phyloP scores from a whole-genome alignment of 2,329 filamentous ascomycete species.

The Ophiocordyceps camponoti-rufipedis region DNA sequence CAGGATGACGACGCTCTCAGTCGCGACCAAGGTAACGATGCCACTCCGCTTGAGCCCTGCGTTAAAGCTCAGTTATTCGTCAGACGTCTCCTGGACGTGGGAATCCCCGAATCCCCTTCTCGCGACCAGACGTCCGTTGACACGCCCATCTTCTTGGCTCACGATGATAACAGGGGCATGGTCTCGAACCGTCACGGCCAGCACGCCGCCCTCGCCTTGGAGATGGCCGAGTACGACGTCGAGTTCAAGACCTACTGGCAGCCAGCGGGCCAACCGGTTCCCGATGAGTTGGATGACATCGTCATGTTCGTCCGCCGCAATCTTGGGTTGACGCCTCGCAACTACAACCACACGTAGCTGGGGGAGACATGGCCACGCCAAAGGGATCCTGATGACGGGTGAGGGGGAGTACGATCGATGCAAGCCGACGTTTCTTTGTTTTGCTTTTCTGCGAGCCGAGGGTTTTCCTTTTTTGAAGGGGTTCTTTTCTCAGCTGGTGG shows the following conservation, averaged over 20 bases:
- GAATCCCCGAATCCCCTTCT: slow-evolving; percentile 6
- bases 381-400: too few relatives aligned
- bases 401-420: too few relatives aligned
- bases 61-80: slow-evolving; percentile 11
- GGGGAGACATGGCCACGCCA: too few relatives aligned
- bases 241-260: slow-evolving; percentile 14
- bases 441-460: too few relatives aligned
- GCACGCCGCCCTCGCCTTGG: slow-evolving; percentile 9
- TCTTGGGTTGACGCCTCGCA: not conserved
- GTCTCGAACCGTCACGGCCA: slow-evolving; percentile 15
- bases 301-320: slow-evolving; percentile 11
- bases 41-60: not conserved
- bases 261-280: slow-evolving; percentile 30
- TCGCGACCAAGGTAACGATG: not conserved
- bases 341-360: too few relatives aligned
- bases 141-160: slow-evolving; percentile 24
- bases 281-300: slow-evolving; percentile 25
- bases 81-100: slow-evolving; percentile 12
- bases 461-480: too few relatives aligned
- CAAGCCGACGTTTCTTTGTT: too few relatives aligned
- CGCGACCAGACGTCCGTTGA: slow-evolving; percentile 2
- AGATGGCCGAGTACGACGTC: slow-evolving; percentile 12
- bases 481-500: too few relatives aligned
- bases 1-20: too few relatives aligned
- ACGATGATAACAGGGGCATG: slow-evolving; percentile 20